Conservation (phyloP, 164 flowering plant genomes). For the Platanus orientalis region DNA sequence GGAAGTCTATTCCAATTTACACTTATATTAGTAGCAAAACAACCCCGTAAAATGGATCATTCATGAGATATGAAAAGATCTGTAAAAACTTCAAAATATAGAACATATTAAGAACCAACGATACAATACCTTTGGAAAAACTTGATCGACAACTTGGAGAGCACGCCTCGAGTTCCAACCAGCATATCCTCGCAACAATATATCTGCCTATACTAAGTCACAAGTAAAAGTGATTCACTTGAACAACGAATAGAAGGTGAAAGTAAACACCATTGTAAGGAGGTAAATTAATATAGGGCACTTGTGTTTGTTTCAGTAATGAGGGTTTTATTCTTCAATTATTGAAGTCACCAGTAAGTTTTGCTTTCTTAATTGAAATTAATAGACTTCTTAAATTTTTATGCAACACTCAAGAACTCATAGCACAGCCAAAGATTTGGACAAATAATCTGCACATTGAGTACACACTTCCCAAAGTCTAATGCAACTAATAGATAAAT, state of each 20-base stretch:
- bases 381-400: too few species aligned
- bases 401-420: too few species aligned
- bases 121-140: constrained; percentile 70
- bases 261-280: neutral
- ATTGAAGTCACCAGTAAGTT: too few species aligned
- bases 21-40: neutral
- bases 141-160: constrained; percentile 58
- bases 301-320: neutral
- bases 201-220: constrained; percentile 59
- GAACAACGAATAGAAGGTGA: constrained; percentile 4
- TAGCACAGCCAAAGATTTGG: too few species aligned
- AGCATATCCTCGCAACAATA: constrained; percentile 66
- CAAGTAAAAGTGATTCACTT: neutral
- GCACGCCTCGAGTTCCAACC: constrained; percentile 96
- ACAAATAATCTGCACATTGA: too few species aligned
- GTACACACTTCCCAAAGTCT: too few species aligned
- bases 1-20: too few species aligned
- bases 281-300: neutral
- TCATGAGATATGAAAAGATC: neutral
- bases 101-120: neutral
- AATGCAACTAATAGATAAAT: too few species aligned
- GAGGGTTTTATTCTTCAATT: neutral
- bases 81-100: neutral
- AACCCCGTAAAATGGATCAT: neutral
- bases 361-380: too few species aligned